A percentile compares a stretch with the other conserved stretches of the same genome.
Evolutionary conservation across 2,329 filamentous ascomycete genomes (phyloP).

Genomic region (Ceratocystis colombiana): DNA sequence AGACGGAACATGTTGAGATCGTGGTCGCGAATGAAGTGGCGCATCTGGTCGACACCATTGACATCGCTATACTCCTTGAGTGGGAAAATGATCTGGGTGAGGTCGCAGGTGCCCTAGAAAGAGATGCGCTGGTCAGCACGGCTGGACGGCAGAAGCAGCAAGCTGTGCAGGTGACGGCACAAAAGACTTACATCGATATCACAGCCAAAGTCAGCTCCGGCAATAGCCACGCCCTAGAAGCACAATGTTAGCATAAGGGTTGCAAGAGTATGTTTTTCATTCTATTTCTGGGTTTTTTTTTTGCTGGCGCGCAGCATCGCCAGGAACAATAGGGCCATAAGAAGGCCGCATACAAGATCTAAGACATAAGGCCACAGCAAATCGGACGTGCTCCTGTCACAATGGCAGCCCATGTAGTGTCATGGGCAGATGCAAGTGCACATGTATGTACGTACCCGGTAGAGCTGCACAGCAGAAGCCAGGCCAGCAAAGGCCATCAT

Average conservation of each 20-base stretch:
- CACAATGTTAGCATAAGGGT: not conserved
- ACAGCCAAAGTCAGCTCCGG: constrained; percentile 39
- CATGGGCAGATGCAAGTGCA: too few relatives aligned
- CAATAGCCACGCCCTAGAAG: constrained; percentile 33
- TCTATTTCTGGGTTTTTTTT: not conserved
- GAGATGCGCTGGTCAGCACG: not conserved
- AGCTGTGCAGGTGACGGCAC: not conserved
- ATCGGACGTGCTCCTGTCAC: too few relatives aligned
- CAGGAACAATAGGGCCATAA: not conserved
- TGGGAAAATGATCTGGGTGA: constrained; percentile 32
- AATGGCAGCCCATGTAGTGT: too few relatives aligned
- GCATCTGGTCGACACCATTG: constrained; percentile 43
- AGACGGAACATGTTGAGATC: constrained; percentile 48
- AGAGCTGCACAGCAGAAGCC: constrained; percentile 18
- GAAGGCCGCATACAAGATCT: not conserved
- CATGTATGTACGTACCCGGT: constrained; percentile 17
- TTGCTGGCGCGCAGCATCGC: not conserved
- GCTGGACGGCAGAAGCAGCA: not conserved
- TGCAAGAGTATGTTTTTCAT: not conserved
- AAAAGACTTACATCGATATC: constrained; percentile 33
- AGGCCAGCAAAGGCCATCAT: constrained; percentile 19
- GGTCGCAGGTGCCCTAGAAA: constrained; percentile 32
- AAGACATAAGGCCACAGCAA: not conserved
- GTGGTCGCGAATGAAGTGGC: constrained; percentile 44
- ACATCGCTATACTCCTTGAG: constrained; percentile 29